Base-by-base conservation (phyloP, 352 stramenopile genomes). In the Phytophthora sansomeana region DNA sequence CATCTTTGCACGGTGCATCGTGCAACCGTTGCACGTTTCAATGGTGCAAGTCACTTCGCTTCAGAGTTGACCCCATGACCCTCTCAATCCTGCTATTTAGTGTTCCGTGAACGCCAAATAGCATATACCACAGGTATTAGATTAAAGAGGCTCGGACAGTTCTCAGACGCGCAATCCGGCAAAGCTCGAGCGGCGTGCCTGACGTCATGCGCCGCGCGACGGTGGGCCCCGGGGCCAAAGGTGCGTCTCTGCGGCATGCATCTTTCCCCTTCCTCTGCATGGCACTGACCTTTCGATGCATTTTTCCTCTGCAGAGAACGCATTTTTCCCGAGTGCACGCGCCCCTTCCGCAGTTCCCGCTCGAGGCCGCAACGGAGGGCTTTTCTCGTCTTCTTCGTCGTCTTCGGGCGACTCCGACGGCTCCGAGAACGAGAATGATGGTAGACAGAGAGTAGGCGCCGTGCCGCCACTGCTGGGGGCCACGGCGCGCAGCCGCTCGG, bases 371-470 rank as follows among this genome's bases (percentile, higher is more conserved):
- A 76, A 76, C 24, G 71, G 71, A 19, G 71, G 71, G 6, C 63
- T 79, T 58, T 79, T 79, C 58, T 79, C 71, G 6, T 79, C 71
- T 35, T 79, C 71, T 11, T 79, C 71, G 30, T 76, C 71, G 21
- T 76, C 71, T 19, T 64, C 63, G 13, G 61, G 48, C 7, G 61
- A 78, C 39, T 72, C 66, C 9, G 60, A 75, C 30, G 36, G 33
- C 19, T 75, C 71, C 1, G 60, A 73, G 17, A 43, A 26, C 13
- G 62, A 73, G 16, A 59, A 65, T 52, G 48, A 67, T 26, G 41
- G 39, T 24, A 52, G 29, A 7, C 56, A 65, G 10, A 32, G 67
- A 46, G 53, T 58, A 6, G 48, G 50, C 6, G 26, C 54, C 1
- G 35, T 67, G 9, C 67, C 72, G 16, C 49, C 58, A 19, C 36